phyloP scores from a whole-genome alignment of 1,284 basidiomycete species.

The Moesziomyces sp. region DNA sequence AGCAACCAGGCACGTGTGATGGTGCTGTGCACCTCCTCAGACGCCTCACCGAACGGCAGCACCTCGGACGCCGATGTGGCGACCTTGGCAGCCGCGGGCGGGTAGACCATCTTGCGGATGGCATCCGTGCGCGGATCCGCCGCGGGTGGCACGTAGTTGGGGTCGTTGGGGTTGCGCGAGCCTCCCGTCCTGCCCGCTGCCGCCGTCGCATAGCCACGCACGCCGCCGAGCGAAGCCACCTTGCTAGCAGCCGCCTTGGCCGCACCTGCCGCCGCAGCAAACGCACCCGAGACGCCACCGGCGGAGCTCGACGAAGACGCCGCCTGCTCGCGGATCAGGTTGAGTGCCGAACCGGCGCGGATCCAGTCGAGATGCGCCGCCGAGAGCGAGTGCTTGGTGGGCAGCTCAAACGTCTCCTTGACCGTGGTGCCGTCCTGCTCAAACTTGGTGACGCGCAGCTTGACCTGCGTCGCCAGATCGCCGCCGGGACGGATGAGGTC shows the following conservation, averaged over 20 bases:
- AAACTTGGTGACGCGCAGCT: constrained; percentile 64
- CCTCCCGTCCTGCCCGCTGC: constrained; percentile 22
- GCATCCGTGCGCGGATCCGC: constrained; percentile 56
- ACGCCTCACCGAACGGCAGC: constrained; percentile 38
- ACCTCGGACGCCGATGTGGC: constrained; percentile 38
- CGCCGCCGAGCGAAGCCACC: constrained; percentile 32
- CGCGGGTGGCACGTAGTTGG: constrained; percentile 57
- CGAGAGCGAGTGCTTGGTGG: constrained; percentile 62
- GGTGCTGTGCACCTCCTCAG: constrained; percentile 85
- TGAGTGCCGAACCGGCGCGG: constrained; percentile 65
- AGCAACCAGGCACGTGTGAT: constrained; percentile 92
- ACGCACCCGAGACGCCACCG: constrained; percentile 29
- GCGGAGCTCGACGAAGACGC: constrained; percentile 6
- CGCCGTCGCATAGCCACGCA: constrained; percentile 58
- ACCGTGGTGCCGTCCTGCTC: constrained; percentile 51
- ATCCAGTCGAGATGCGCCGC: constrained; percentile 65
- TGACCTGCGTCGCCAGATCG: constrained; percentile 58
- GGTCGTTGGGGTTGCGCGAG: constrained; percentile 58
- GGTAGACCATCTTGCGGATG: constrained; percentile 62
- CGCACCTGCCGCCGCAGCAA: constrained; percentile 26
- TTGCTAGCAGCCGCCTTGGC: constrained; percentile 28
- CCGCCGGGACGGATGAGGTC: constrained; percentile 60
- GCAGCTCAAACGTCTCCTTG: constrained; percentile 60
- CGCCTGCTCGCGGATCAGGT: constrained; percentile 62
- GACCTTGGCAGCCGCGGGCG: constrained; percentile 41